Evolutionary conservation across 805 yeast genomes (phyloP).

Genomic region (Candida gorgasii): DNA sequence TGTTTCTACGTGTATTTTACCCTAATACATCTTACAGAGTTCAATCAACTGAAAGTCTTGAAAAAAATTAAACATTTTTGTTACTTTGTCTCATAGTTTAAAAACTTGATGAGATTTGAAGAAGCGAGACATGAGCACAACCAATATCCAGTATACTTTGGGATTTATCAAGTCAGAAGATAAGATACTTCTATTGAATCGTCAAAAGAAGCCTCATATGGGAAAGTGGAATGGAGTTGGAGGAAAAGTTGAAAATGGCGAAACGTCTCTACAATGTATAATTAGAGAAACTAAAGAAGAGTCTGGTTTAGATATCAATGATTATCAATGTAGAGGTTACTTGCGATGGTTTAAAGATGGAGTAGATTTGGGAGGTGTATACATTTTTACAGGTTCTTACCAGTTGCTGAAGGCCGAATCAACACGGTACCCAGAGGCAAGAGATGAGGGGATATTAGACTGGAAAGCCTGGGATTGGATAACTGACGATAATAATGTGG

Average conservation of each 20-base stretch:
- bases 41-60: neutral
- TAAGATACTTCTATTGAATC: conserved; percentile 35
- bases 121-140: conserved; percentile 1
- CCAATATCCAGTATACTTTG: conserved; percentile 20
- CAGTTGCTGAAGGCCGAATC: conserved; percentile 17
- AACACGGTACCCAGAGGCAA: conserved; percentile 22
- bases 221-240: conserved; percentile 52
- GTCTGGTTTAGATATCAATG: conserved; percentile 34
- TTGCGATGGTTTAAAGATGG: conserved; percentile 33
- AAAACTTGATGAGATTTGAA: neutral
- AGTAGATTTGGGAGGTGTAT: conserved; percentile 35
- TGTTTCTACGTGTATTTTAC: neutral
- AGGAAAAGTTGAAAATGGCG: conserved; percentile 38
- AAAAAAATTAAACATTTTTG: no score
- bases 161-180: conserved; percentile 31
- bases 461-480: conserved; percentile 43
- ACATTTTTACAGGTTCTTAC: conserved; percentile 40
- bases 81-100: no score
- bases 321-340: conserved; percentile 33
- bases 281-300: conserved; percentile 44
- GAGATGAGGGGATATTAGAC: conserved; percentile 41
- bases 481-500: conserved; percentile 34
- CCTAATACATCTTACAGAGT: neutral
- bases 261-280: conserved; percentile 40
- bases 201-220: conserved; percentile 48